phyloP scores from a whole-genome alignment of 108 stramenopile genomes.

The Fistulifera pelliculosa region DNA sequence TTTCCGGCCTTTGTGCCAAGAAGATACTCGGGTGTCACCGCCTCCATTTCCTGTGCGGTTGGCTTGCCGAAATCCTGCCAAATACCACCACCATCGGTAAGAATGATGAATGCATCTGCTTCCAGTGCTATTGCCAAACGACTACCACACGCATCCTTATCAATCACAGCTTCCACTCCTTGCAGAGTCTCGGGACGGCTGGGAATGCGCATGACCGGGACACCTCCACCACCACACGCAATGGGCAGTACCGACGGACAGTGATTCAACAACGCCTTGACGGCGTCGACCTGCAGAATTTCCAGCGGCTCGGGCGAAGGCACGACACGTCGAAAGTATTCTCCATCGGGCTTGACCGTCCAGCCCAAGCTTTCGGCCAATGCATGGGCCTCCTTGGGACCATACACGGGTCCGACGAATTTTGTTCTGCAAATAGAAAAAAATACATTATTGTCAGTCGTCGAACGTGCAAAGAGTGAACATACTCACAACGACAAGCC shows the following conservation, averaged over 20 bases:
- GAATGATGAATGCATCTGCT: conserved; percentile 74
- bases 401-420: conserved; percentile 78
- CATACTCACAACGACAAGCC: too few species aligned
- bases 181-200: conserved; percentile 50
- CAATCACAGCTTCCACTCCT: conserved; percentile 79
- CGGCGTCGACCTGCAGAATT: conserved; percentile 75
- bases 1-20: conserved; percentile 35
- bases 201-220: conserved; percentile 63
- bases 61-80: conserved; percentile 81
- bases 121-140: conserved; percentile 58
- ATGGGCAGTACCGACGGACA: conserved; percentile 44
- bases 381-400: conserved; percentile 72
- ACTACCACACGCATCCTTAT: conserved; percentile 58
- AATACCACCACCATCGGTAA: conserved; percentile 70
- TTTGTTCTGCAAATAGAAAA: conserved; percentile 21
- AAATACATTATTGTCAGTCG: too few species aligned
- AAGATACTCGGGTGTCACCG: conserved; percentile 64
- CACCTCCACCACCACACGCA: conserved; percentile 77
- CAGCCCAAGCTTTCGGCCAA: conserved; percentile 63
- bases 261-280: conserved; percentile 44
- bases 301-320: conserved; percentile 67
- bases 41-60: conserved; percentile 59
- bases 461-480: too few species aligned
- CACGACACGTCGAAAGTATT: conserved; percentile 76
- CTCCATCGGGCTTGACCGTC: conserved; percentile 77